phyloP scores from a whole-genome alignment of 2,329 filamentous ascomycete species.

The Microcera coccophila region DNA sequence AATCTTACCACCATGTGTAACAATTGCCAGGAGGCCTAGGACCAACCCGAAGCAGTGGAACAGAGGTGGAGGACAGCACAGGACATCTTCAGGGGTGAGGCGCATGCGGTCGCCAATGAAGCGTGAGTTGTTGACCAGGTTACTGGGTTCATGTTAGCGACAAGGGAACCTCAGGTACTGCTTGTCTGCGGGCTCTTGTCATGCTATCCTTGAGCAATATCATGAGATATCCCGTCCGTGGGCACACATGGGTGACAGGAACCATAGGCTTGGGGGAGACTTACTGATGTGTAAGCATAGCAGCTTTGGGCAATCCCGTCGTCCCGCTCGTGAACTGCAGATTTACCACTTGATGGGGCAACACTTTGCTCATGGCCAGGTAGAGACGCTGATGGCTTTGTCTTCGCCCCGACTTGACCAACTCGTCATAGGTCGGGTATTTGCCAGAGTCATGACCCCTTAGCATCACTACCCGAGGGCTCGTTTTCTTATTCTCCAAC shows the following conservation, averaged over 20 bases:
- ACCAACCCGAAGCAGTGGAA: conserved; percentile 87
- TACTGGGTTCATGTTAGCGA: conserved; percentile 37
- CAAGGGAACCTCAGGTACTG: too few relatives aligned
- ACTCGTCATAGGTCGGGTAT: conserved; percentile 57
- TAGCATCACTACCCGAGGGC: conserved; percentile 57
- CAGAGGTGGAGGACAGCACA: conserved; percentile 78
- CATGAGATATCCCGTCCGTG: not conserved
- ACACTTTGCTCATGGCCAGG: conserved; percentile 51
- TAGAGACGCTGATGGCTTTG: conserved; percentile 50
- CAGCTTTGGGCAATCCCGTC: conserved; percentile 68
- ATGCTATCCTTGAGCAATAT: not conserved
- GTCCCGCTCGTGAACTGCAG: conserved; percentile 75
- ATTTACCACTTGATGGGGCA: conserved; percentile 66
- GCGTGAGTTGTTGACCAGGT: conserved; percentile 61
- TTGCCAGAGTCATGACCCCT: conserved; percentile 46
- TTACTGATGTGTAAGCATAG: conserved; percentile 69
- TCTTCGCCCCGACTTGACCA: conserved; percentile 50
- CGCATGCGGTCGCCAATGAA: conserved; percentile 73
- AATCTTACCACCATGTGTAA: conserved; percentile 73
- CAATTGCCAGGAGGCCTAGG: conserved; percentile 65
- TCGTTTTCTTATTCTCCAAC: conserved; percentile 44
- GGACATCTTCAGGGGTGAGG: conserved; percentile 60
- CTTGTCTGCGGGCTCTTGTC: not conserved
- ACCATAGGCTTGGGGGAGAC: conserved; percentile 14
- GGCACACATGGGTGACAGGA: not conserved